Base-by-base conservation (phyloP, 2,329 filamentous ascomycete genomes). In the Lasiodiplodia hormozganensis region DNA sequence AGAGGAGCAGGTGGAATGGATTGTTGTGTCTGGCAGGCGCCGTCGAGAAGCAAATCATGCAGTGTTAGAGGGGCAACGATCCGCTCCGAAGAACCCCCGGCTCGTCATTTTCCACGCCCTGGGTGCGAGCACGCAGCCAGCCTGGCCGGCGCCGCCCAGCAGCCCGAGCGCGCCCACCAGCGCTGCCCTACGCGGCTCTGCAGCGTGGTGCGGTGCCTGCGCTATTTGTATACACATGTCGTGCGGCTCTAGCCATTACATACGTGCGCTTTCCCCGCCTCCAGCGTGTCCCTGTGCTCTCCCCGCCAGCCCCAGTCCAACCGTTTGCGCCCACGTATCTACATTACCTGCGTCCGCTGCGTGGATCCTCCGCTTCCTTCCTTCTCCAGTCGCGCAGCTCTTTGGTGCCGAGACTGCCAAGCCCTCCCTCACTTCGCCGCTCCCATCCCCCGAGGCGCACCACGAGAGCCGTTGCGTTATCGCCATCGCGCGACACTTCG, bases 331-430 rank as follows among this genome's bases (percentile, higher is more conserved):
- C 47, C 51, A 62, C 58, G 40, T 62, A 56, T 66, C 64, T 57
- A 47, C 34, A 14, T 38, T 57, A 67, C 53, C 43, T 62, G 25
- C 66, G 66, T 70, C 90, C 87, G 72, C 90, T 86, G 75, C 94
- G 87, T 54, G 94, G 94, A 84, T 97, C 92, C 71, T 88, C 83
- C 5, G 95, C 94, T 79, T 97, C 94, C 62, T 89, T 85, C 76
- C 87, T 89, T 78, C 94, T 88, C 81, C 90, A 94, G 73, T 97
- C 93, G 70, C 96, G 87, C 77, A 94, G 88, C 85, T 98, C 95
- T 82, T 94, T 97, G 4, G 95, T 98, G 2, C 94, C 93, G 78
- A 98, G 79, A 75, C 93, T 96, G 2, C 95, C 95, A 69, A 95
- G 79, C 0, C 96, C 96, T 4, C 96, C 96, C 77, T 98, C 94